These are phyloP conservation scores for Backusella australiensis DNA, from an alignment of 192 early-diverging fungal genomes.

Conservation along the genomic window DNA sequence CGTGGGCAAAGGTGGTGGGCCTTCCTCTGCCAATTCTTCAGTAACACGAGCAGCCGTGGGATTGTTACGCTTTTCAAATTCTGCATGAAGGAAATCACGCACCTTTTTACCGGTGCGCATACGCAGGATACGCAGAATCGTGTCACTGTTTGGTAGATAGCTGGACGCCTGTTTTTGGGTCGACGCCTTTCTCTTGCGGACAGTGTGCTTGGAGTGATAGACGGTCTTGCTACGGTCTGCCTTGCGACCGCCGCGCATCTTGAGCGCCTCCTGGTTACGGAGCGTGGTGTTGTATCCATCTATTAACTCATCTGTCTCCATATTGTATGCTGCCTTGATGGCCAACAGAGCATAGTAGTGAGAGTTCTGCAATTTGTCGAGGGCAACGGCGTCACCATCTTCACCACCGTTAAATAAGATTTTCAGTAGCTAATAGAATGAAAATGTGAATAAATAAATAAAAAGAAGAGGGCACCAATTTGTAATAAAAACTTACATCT, in stretches of 20 bases:
- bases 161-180: conserved; percentile 20
- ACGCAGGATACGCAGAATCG: conserved; percentile 47
- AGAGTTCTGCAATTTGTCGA: conserved; percentile 58
- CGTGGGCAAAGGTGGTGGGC: background rate
- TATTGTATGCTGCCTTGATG: conserved; percentile 63
- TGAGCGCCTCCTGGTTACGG: conserved; percentile 31
- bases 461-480: too few relatives aligned
- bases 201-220: conserved; percentile 35
- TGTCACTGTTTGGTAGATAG: conserved; percentile 45
- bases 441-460: background rate
- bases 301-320: conserved; percentile 61
- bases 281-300: conserved; percentile 50
- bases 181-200: conserved; percentile 17
- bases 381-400: conserved; percentile 60
- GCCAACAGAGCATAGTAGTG: conserved; percentile 66
- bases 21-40: background rate
- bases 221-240: conserved; percentile 40
- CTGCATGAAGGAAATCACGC: conserved; percentile 41
- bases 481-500: conserved; percentile 36
- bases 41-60: background rate
- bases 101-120: conserved; percentile 46
- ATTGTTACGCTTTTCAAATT: conserved; percentile 35
- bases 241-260: conserved; percentile 35
- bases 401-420: conserved; percentile 71
- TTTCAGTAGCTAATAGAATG: conserved; percentile 55